Evolutionary conservation across 208 protist species (phyloP), one percentile per base, ranked within the genome.

Genomic region (Naegleria lovaniensis): DNA sequence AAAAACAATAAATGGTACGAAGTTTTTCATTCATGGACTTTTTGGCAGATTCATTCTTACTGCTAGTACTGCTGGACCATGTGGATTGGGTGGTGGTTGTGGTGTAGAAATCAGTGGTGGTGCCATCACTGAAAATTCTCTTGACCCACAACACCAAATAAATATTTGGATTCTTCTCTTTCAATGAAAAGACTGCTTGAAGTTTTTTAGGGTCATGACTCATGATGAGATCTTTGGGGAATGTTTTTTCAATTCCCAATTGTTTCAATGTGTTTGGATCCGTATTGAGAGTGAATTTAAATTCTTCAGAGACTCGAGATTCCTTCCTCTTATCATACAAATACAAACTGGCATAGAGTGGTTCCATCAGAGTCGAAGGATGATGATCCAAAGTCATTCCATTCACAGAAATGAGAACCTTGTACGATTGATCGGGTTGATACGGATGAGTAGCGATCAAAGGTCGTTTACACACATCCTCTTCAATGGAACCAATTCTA

Each of bases 231-330:
- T 79, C 67, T 79, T 79, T 79, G 9, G 67, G 67, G 29, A 79
- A 79, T 13, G 29, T 36, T 79, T 79, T 79, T 79, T 79, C 67
- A 79, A 79, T 79, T 79, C 67, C 67, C 29, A 79, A 79, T 79
- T 29, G 16, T 25, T 25, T 79, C 5, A 79, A 33, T 4, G 29
- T 29, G 19, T 9, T n/a, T 33, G 9, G 13, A 36, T 33, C 41
- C 5, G 43, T 58, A 29, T 88, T 88, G 6, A 88, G 29, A 15
- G 85, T 38, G 36, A 36, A 88, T 38, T 88, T 29, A 58, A 88
- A 88, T 13, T 58, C 33, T 88, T 88, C 85, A 19, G 41, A 58
- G 33, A 88, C 22, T 51, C 85, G 15, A 22, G 2, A 13, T 38
- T 38, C n/a, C 25, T 16, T 52, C n/a, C 6, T 39, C 29, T 29